Conservation (phyloP, 2,329 filamentous ascomycete species). For the Fusarium annulatum region DNA sequence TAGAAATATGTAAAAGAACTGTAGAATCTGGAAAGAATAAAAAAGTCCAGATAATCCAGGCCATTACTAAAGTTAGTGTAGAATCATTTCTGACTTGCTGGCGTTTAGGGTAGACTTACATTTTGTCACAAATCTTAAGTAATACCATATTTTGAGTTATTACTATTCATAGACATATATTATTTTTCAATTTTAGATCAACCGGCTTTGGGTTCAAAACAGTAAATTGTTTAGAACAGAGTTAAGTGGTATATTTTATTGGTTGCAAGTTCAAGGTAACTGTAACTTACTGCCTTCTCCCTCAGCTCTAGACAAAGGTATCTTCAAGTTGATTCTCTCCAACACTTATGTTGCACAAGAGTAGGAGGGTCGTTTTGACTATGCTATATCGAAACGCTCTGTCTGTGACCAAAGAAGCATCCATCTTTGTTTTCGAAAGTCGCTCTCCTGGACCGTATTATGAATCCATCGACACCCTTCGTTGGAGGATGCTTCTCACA, state of each 20-base stretch:
- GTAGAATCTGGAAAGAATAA: too few species aligned
- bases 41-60: not conserved
- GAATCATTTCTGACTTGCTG: too few species aligned
- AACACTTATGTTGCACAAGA: too few species aligned
- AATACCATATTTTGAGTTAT: rapidly evolving
- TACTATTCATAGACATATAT: rapidly evolving
- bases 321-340: rapidly evolving
- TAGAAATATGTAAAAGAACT: not conserved
- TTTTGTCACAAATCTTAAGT: rapidly evolving
- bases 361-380: too few species aligned
- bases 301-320: rapidly evolving
- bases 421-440: not conserved
- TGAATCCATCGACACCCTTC: too few species aligned
- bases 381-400: not conserved
- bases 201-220: rapidly evolving
- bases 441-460: too few species aligned
- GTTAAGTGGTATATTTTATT: rapidly evolving
- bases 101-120: not conserved
- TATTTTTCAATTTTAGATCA: rapidly evolving
- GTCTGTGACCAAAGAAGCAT: rapidly evolving
- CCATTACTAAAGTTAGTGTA: rapidly evolving
- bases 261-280: rapidly evolving
- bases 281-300: rapidly evolving
- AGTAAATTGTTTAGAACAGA: not conserved
- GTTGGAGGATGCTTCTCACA: too few species aligned